phyloP scores from a whole-genome alignment of 1,139 yeast species.

The Candida mesenterica region DNA sequence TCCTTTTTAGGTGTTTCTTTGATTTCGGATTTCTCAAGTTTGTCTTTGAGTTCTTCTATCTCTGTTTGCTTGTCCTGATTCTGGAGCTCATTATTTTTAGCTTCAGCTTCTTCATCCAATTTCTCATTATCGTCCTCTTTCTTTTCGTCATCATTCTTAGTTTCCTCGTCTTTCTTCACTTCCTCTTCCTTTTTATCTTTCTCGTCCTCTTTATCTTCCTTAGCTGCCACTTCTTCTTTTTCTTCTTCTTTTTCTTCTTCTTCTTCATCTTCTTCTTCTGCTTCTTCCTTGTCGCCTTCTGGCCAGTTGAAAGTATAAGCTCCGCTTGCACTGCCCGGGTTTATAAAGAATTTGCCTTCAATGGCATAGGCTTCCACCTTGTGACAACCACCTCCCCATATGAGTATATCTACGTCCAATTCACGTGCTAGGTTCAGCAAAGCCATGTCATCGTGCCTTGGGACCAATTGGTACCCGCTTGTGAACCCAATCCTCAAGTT shows the following conservation, averaged over 20 bases:
- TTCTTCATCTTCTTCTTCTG: slow-evolving; percentile 34
- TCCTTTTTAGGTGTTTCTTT: slow-evolving; percentile 5
- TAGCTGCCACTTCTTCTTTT: slow-evolving; percentile 5
- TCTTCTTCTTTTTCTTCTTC: slow-evolving; percentile 24
- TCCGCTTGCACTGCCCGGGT: slow-evolving; percentile 97
- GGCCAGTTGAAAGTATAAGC: slow-evolving; percentile 61
- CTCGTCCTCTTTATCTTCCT: slow-evolving; percentile 4
- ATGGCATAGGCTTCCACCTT: slow-evolving; percentile 89
- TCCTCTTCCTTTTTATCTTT: slow-evolving; percentile 5
- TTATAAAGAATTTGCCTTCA: slow-evolving; percentile 88
- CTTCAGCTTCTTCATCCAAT: slow-evolving; percentile 9
- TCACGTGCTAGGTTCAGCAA: slow-evolving; percentile 81
- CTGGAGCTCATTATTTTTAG: slow-evolving; percentile 5
- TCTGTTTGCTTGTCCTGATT: slow-evolving; percentile 5
- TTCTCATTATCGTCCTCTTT: slow-evolving; percentile 17
- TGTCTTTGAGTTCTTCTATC: slow-evolving; percentile 1
- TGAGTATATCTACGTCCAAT: slow-evolving; percentile 83
- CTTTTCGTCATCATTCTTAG: slow-evolving; percentile 16
- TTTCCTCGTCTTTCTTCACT: slow-evolving; percentile 1
- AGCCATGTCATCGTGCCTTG: slow-evolving; percentile 83
- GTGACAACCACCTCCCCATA: slow-evolving; percentile 93
- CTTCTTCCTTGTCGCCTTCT: slow-evolving; percentile 44
- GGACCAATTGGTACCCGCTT: slow-evolving; percentile 81
- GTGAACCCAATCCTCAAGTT: slow-evolving; percentile 78
- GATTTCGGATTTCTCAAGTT: slow-evolving; percentile 1